These are phyloP conservation scores for Alternaria gaisen DNA, from an alignment of 2,329 filamentous ascomycete genomes.

Conservation along the genomic window DNA sequence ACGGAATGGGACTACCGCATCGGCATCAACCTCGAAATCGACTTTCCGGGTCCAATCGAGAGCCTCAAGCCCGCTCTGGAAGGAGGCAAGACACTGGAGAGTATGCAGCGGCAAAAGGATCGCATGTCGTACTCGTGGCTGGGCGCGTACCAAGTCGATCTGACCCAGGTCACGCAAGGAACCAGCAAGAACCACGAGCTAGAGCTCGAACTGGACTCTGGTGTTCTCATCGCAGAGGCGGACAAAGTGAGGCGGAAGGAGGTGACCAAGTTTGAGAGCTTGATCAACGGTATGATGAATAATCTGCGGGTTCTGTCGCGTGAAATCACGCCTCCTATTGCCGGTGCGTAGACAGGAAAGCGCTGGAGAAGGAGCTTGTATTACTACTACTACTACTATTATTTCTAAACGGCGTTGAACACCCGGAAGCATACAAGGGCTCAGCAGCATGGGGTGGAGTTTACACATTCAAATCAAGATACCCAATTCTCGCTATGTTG, in stretches of 20 bases:
- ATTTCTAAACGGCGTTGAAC: conserved; percentile 5
- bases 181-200: conserved; percentile 78
- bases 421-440: not conserved
- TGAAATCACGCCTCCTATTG: conserved; percentile 38
- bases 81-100: conserved; percentile 49
- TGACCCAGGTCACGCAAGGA: conserved; percentile 81
- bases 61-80: conserved; percentile 58
- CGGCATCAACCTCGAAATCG: conserved; percentile 93
- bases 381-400: conserved; percentile 13
- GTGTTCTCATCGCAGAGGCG: conserved; percentile 72
- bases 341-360: conserved; percentile 3
- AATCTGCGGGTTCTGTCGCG: conserved; percentile 60
- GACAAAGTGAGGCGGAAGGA: conserved; percentile 63
- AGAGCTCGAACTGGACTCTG: conserved; percentile 77
- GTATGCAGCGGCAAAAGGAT: conserved; percentile 79
- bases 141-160: conserved; percentile 81
- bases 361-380: conserved; percentile 11
- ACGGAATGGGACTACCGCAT: conserved; percentile 88
- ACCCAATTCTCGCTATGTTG: conserved; percentile 35
- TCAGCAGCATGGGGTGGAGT: conserved; percentile 34
- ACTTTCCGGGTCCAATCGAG: conserved; percentile 72
- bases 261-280: conserved; percentile 60
- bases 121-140: conserved; percentile 89
- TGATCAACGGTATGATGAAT: conserved; percentile 78
- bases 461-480: conserved; percentile 40